Conservation (phyloP, 164 flowering plant species). For the Tetrastigma voinierianum region DNA sequence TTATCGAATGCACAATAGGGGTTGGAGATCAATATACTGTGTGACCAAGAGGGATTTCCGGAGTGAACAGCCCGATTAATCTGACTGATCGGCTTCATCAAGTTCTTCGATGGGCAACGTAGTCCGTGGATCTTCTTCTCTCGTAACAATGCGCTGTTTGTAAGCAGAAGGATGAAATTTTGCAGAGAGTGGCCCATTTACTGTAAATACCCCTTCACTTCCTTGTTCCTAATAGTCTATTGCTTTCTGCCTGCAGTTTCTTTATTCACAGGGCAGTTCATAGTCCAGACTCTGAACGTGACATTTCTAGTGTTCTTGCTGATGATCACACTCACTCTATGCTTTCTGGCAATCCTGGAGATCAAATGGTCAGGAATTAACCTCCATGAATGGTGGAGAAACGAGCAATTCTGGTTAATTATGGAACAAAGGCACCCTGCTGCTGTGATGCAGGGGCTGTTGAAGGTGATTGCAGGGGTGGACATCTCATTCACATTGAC, state of each 20-base stretch:
- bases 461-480: slow-evolving; percentile 85
- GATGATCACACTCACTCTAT: slow-evolving; percentile 67
- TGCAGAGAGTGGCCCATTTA: slow-evolving; percentile 83
- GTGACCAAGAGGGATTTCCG: slow-evolving; percentile 82
- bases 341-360: slow-evolving; percentile 74
- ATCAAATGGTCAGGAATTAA: slow-evolving; percentile 88
- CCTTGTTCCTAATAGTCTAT: slow-evolving; percentile 69
- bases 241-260: slow-evolving; percentile 88
- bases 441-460: slow-evolving; percentile 81
- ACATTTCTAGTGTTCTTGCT: slow-evolving; percentile 65
- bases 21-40: slow-evolving; percentile 94
- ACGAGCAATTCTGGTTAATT: slow-evolving; percentile 95
- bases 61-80: slow-evolving; percentile 99
- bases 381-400: slow-evolving; percentile 94
- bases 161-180: slow-evolving; percentile 72
- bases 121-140: slow-evolving; percentile 93
- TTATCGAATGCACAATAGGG: slow-evolving; percentile 92
- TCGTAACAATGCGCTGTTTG: slow-evolving; percentile 79
- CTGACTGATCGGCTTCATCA: slow-evolving; percentile 89
- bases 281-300: slow-evolving; percentile 65
- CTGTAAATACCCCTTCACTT: slow-evolving; percentile 92
- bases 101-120: slow-evolving; percentile 96
- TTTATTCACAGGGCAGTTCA: slow-evolving; percentile 86
- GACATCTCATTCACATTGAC: slow-evolving; percentile 93
- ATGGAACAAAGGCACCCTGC: slow-evolving; percentile 94